Evolutionary conservation across 2,329 filamentous ascomycete species (phyloP).

Genomic region (Colletotrichum australisinense): DNA sequence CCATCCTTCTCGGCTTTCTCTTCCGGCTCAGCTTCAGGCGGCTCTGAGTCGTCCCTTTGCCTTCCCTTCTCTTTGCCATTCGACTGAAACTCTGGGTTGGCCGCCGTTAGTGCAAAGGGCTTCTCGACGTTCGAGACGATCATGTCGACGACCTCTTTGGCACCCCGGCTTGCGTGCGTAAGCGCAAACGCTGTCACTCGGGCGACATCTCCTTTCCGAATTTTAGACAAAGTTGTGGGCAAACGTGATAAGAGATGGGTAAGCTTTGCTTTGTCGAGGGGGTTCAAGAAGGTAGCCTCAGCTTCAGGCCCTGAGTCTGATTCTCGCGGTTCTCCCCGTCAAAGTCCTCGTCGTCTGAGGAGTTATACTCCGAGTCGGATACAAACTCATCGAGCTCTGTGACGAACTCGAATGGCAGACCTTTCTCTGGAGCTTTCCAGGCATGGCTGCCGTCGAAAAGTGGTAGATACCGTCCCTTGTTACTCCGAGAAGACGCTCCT

Average conservation of each 20-base stretch:
- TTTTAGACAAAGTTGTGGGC: conserved; percentile 77
- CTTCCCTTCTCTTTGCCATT: conserved; percentile 40
- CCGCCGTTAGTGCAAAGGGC: conserved; percentile 79
- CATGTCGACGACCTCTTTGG: conserved; percentile 91
- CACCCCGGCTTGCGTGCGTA: conserved; percentile 84
- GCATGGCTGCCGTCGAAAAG: conserved; percentile 82
- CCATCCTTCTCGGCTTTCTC: conserved; percentile 56
- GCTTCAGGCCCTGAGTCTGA: conserved; percentile 52
- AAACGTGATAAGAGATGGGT: conserved; percentile 86
- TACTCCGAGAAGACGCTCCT: conserved; percentile 60
- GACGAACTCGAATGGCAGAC: conserved; percentile 83
- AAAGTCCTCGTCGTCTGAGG: conserved; percentile 83
- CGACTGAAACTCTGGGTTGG: conserved; percentile 59
- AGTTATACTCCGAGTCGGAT: conserved; percentile 87
- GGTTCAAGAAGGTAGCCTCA: conserved; percentile 78
- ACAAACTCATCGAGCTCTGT: conserved; percentile 83
- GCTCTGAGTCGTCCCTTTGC: conserved; percentile 48
- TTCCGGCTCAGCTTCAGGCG: conserved; percentile 49
- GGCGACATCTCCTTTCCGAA: conserved; percentile 88
- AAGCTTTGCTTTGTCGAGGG: conserved; percentile 85
- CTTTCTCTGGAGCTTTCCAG: conserved; percentile 81
- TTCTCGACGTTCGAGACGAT: conserved; percentile 84
- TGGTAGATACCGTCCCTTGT: conserved; percentile 66
- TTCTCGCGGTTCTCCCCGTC: conserved; percentile 69
- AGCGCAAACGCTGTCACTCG: conserved; percentile 90